phyloP scores from a whole-genome alignment of 148 eudicot species.

The Silene uniflora region DNA sequence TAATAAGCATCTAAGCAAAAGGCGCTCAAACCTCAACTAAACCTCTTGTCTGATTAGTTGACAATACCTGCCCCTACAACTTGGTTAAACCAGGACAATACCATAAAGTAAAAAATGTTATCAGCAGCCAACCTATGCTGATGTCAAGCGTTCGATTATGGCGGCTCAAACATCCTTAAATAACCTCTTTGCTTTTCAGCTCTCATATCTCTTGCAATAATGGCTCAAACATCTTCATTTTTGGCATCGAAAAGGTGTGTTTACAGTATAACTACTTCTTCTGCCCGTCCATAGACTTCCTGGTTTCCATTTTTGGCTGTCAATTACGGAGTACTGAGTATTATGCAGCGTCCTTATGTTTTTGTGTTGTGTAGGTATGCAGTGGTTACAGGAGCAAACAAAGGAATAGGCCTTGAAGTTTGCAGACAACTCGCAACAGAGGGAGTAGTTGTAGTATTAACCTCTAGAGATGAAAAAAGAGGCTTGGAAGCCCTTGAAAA shows the following conservation, averaged over 20 bases:
- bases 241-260: constrained; percentile 13
- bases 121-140: background rate
- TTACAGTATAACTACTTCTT: background rate
- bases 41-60: background rate
- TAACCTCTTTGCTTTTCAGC: background rate
- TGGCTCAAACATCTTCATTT: constrained; percentile 13
- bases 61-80: background rate
- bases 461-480: constrained; percentile 44
- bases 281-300: background rate
- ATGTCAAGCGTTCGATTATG: background rate
- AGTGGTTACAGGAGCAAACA: constrained; percentile 53
- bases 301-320: background rate
- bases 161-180: background rate
- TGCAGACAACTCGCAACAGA: constrained; percentile 51
- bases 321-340: no score
- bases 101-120: background rate
- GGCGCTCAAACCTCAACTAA: background rate
- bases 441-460: constrained; percentile 39
- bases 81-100: background rate
- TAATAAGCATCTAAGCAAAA: background rate
- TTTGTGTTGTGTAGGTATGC: constrained; percentile 38
- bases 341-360: background rate
- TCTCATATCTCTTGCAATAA: background rate
- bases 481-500: constrained; percentile 38
- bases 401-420: constrained; percentile 49